Evolutionary conservation across 345 rosid species (phyloP), one percentile per base, ranked within the genome.

Genomic region (Citrus sp.): DNA sequence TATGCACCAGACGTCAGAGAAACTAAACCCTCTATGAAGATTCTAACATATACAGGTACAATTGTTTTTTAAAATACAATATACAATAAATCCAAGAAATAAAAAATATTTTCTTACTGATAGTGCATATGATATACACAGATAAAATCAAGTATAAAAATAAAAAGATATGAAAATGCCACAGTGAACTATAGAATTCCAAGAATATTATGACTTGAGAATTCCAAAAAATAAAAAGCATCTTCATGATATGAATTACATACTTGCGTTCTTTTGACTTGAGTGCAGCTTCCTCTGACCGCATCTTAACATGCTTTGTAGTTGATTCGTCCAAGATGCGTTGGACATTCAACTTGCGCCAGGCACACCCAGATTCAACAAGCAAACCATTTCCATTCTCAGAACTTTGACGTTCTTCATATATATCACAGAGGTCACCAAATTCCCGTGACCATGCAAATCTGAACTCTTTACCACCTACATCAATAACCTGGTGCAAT

Each of bases 361-460:
- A 96, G 51, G 97, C 95, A 92, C 88, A 84, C 62, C 99, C 99
- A 82, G 98, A 89, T 87, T 96, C 98, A 84, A 96, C 86, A 80
- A 94, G 90, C 84, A 92, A 77, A 82, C 98, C 98, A 74, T 90
- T 86, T 76, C 94, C 95, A 83, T 87, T 94, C 87, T 89, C 94
- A 76, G 93, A 90, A 84, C 90, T 87, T 82, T 86, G 87, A 68
- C 84, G 84, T 80, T 94, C 94, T 90, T 94, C 97, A 78, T 93
- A 96, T 75, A 92, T 94, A 85, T 92, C 98, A 90, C 94, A 92
- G 40, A 90, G 90, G 79, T 89, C 97, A 77, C 94, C 95, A 63
- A 73, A 75, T 81, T 96, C 99, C 55, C 76, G 82, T 59, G 99
- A 93, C 99, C 99, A 96, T 13, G 93, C 92, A 89, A 96, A 96